Base-by-base conservation (phyloP, 148 eudicot genomes). In the Linanthus parryae region DNA sequence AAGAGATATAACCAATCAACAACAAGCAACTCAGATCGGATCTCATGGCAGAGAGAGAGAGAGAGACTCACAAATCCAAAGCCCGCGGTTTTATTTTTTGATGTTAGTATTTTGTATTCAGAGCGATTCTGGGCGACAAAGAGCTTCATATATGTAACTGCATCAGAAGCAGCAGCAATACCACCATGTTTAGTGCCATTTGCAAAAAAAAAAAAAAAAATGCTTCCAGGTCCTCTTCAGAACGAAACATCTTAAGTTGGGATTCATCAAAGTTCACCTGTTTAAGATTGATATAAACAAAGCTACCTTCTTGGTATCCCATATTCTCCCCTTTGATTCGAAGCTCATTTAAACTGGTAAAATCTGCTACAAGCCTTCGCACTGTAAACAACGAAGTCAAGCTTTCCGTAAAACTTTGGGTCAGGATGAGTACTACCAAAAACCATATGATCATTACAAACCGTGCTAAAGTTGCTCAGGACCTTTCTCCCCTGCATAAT, bases 391-490 rank as follows among this genome's bases (percentile, higher is more conserved):
- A 73, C 3, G 80, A 73, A 5, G 78, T 68, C 17, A 81, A 54
- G 52, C 67, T 77, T 0, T 83, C 80, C 0, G 87, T 81, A 52
- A 77, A 81, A 58, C 77, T 77, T 26, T 72, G 75, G 7, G 72
- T 77, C n/a, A n/a, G n/a, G n/a, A n/a, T n/a, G n/a, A n/a, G n/a
- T n/a, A n/a, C n/a, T n/a, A n/a, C n/a, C n/a, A n/a, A n/a, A n/a
- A n/a, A n/a, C n/a, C n/a, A n/a, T n/a, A n/a, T n/a, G n/a, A n/a
- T n/a, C n/a, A n/a, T 61, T 45, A 74, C 79, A 17, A 68, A 62
- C 42, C 79, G 61, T 0, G 61, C 37, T 37, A n/a, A 68, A 61
- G 58, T 64, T 74, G 48, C 63, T 73, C 15, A 47, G 19, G 5
- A 78, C 55, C 38, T 52, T 64, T 43, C 71, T 71, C 50, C 60